These are phyloP conservation scores for Umbelopsis sp. DNA, from an alignment of 192 early-diverging fungal genomes.

Conservation along the genomic window DNA sequence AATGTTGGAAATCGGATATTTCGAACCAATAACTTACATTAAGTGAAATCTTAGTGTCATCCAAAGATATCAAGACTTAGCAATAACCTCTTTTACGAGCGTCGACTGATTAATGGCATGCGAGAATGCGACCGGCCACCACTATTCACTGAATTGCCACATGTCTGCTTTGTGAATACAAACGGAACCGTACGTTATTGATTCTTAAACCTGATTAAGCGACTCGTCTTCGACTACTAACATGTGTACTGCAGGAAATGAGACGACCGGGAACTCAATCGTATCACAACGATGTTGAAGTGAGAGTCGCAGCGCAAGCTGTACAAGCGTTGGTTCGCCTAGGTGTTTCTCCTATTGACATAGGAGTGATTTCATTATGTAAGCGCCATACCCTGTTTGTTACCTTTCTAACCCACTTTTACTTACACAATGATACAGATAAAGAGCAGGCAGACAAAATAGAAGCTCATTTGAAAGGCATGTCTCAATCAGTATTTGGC, in stretches of 20 bases:
- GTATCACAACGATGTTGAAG: conserved; percentile 58
- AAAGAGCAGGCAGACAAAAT: conserved; percentile 64
- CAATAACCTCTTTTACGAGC: conserved; percentile 66
- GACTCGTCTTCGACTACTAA: neutral
- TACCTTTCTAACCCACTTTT: neutral
- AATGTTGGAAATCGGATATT: too few species aligned
- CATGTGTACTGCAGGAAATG: conserved; percentile 34
- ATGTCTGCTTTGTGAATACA: conserved; percentile 61
- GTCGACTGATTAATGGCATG: conserved; percentile 48
- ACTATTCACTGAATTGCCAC: conserved; percentile 50
- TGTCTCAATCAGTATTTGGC: conserved; percentile 22
- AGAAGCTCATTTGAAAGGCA: conserved; percentile 17
- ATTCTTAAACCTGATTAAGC: neutral
- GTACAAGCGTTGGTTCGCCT: conserved; percentile 43
- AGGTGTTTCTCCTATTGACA: conserved; percentile 45
- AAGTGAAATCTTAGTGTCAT: conserved; percentile 52
- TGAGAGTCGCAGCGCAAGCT: conserved; percentile 41
- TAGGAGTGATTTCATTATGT: conserved; percentile 77
- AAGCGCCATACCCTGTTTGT: conserved; percentile 25
- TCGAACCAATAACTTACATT: neutral
- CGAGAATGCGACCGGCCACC: conserved; percentile 35
- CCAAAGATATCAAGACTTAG: conserved; percentile 60
- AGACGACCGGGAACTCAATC: conserved; percentile 49
- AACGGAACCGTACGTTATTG: conserved; percentile 32
- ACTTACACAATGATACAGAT: conserved; percentile 38